These are phyloP conservation scores for Hyaloperonospora brassicae DNA, from an alignment of 352 stramenopile genomes.

Conservation along the genomic window DNA sequence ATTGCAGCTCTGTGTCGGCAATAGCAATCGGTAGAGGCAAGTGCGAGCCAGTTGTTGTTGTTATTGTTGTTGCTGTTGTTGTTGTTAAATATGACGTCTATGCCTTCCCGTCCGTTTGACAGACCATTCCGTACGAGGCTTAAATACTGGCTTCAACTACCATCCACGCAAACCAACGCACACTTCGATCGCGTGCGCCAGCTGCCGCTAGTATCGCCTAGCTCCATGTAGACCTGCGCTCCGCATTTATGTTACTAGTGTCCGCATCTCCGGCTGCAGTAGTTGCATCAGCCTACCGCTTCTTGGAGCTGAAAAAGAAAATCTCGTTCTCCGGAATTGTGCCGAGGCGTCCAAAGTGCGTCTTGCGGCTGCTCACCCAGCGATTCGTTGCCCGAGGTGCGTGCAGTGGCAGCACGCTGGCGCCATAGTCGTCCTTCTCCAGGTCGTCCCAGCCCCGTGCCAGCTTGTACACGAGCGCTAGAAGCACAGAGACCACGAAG, in stretches of 20 bases:
- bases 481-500: conserved; percentile 64
- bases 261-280: conserved; percentile 1
- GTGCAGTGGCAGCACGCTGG: conserved; percentile 39
- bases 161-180: conserved; percentile 18
- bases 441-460: conserved; percentile 57
- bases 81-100: conserved; percentile 34
- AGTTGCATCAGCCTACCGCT: conserved; percentile 27
- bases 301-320: conserved; percentile 57
- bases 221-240: not conserved
- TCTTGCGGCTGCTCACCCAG: conserved; percentile 56
- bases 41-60: too few species aligned
- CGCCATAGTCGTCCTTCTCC: conserved; percentile 35
- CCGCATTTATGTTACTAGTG: not conserved
- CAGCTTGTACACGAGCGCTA: conserved; percentile 70
- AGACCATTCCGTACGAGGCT: conserved; percentile 16
- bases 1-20: too few species aligned
- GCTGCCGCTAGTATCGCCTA: not conserved
- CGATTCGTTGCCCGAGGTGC: conserved; percentile 38
- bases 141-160: conserved; percentile 31
- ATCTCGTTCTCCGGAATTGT: conserved; percentile 66
- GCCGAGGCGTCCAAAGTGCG: conserved; percentile 55
- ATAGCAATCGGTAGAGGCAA: not conserved
- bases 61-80: too few species aligned
- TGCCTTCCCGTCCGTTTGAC: conserved; percentile 3
- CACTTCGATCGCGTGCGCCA: conserved; percentile 22